These are phyloP conservation scores for Xanthoconium purpureum DNA, from an alignment of 768 basidiomycete genomes.

Conservation along the genomic window DNA sequence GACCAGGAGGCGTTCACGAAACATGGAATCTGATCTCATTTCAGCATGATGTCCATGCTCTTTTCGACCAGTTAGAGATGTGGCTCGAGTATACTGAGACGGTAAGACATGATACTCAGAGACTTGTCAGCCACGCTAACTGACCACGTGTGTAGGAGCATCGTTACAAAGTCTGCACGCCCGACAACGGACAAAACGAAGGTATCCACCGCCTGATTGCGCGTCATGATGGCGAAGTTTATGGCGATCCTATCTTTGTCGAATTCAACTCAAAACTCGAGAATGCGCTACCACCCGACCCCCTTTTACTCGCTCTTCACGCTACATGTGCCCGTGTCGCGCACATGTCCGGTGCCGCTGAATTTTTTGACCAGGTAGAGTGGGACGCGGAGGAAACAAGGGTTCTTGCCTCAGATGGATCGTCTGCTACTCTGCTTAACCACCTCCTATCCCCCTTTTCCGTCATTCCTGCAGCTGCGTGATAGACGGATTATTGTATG, in stretches of 20 bases:
- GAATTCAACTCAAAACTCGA: not conserved
- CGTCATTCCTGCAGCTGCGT: too few relatives aligned
- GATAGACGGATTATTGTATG: too few relatives aligned
- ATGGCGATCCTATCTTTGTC: not conserved
- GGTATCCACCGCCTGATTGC: too few relatives aligned
- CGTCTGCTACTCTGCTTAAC: too few relatives aligned
- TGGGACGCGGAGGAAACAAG: too few relatives aligned
- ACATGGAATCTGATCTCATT: conserved; percentile 1
- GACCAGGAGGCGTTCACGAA: not conserved
- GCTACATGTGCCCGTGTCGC: not conserved
- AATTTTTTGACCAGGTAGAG: too few relatives aligned
- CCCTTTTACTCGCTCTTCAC: too few relatives aligned
- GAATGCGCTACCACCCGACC: not conserved
- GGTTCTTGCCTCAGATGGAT: too few relatives aligned
- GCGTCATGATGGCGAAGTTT: too few relatives aligned
- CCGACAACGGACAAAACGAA: not conserved
- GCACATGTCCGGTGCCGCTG: too few relatives aligned
- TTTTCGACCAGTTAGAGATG: not conserved
- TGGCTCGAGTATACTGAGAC: not conserved
- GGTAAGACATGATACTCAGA: not conserved
- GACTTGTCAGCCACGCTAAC: not conserved
- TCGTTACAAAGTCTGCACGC: not conserved
- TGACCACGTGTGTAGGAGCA: not conserved
- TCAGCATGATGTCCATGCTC: fast-evolving
- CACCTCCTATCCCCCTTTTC: too few relatives aligned